Evolutionary conservation across 345 rosid species (phyloP).

Genomic region (Dovyalis caffra): DNA sequence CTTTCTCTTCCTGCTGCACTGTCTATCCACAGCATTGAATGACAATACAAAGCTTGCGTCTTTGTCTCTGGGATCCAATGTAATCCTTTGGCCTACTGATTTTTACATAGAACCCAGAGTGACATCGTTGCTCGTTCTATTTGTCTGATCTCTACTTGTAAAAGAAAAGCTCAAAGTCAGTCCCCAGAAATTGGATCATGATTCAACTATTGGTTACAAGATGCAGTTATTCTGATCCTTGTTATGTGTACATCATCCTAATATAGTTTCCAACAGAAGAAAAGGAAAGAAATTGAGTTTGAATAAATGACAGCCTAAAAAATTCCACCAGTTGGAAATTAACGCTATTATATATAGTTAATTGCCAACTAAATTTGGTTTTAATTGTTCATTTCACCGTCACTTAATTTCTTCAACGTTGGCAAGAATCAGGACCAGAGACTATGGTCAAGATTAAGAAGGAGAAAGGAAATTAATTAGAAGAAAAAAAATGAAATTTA

Average conservation of each 20-base stretch:
- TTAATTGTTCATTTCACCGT: no score
- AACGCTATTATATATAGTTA: no score
- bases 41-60: conserved; percentile 1
- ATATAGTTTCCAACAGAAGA: no score
- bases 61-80: neutral
- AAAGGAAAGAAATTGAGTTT: neutral
- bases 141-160: neutral
- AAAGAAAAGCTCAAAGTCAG: neutral
- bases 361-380: no score
- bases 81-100: neutral
- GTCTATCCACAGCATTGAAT: conserved; percentile 9
- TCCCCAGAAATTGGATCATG: neutral
- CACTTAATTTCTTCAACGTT: no score
- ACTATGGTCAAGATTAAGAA: no score
- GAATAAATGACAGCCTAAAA: no score
- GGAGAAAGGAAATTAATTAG: no score
- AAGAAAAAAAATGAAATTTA: no score
- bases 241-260: no score
- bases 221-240: neutral
- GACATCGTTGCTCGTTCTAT: neutral
- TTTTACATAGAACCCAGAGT: neutral
- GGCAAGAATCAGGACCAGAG: no score
- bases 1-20: neutral
- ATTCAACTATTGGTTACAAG: neutral
- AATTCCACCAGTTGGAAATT: no score